Percentiles rank a stretch among this genome's conserved stretches.
phyloP scores from a whole-genome alignment of 1,139 yeast species.

The Hemisphaericaspora lyxosophila region DNA sequence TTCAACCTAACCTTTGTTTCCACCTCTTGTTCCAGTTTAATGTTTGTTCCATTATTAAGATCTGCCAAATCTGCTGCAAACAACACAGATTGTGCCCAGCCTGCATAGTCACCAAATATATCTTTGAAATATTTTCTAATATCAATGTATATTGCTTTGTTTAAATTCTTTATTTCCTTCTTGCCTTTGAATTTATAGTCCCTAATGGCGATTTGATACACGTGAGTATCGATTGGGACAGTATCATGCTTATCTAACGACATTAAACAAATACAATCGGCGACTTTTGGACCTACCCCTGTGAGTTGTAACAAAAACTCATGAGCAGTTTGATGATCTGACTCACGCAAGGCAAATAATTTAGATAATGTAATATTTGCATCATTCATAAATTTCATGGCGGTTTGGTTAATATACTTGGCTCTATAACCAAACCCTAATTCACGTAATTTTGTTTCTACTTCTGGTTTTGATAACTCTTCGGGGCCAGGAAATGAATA shows the following conservation, averaged over 20 bases:
- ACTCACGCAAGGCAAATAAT: slow-evolving; percentile 38
- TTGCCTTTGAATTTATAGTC: slow-evolving; percentile 66
- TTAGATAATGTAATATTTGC: slow-evolving; percentile 33
- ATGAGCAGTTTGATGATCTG: slow-evolving; percentile 58
- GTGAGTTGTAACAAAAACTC: slow-evolving; percentile 62
- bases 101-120: slow-evolving; percentile 89
- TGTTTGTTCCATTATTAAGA: slow-evolving; percentile 52
- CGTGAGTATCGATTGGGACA: slow-evolving; percentile 96
- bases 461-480: slow-evolving; percentile 36
- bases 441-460: slow-evolving; percentile 48
- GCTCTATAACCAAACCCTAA: slow-evolving; percentile 94
- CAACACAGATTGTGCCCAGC: slow-evolving; percentile 95
- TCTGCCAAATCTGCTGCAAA: slow-evolving; percentile 81
- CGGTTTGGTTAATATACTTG: slow-evolving; percentile 79
- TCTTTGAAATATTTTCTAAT: slow-evolving; percentile 62
- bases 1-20: not conserved
- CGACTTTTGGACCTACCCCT: slow-evolving; percentile 98
- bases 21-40: slow-evolving; percentile 4
- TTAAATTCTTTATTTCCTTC: slow-evolving; percentile 48
- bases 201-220: slow-evolving; percentile 84
- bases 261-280: slow-evolving; percentile 90
- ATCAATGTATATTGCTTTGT: slow-evolving; percentile 57
- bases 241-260: slow-evolving; percentile 83
- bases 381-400: slow-evolving; percentile 44
- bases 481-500: slow-evolving; percentile 76